phyloP scores from a whole-genome alignment of 805 yeast genomes.

The Hanseniaspora pseudoguilliermondii region DNA sequence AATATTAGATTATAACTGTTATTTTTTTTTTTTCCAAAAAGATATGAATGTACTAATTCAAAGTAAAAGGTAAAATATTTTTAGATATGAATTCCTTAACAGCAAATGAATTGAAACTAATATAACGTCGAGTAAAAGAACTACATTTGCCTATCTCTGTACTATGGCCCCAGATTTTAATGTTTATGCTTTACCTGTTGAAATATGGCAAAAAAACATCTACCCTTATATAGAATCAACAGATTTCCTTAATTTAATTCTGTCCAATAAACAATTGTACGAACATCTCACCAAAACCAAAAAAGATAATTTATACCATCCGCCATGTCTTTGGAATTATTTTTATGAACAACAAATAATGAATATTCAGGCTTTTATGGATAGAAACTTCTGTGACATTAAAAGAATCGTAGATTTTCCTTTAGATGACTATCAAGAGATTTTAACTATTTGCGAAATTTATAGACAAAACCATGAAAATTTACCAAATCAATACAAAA shows the following conservation, averaged over 20 bases:
- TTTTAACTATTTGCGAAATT: neutral
- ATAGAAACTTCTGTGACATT: neutral
- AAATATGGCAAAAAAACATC: slow-evolving; percentile 2
- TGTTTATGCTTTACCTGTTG: neutral
- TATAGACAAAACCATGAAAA: neutral
- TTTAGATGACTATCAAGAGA: neutral
- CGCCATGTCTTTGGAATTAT: neutral
- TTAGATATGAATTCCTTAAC: too few species aligned
- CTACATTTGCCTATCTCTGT: neutral
- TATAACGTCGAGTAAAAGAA: too few species aligned
- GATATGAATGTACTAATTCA: too few species aligned
- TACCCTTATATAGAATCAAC: neutral
- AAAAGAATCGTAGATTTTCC: neutral
- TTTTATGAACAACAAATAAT: neutral
- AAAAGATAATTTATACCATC: neutral
- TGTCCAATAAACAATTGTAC: neutral
- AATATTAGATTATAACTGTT: too few species aligned
- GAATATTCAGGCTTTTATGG: neutral
- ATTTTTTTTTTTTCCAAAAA: too few species aligned
- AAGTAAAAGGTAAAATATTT: too few species aligned
- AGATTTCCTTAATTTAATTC: neutral
- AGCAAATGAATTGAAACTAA: too few species aligned
- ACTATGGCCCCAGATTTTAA: neutral
- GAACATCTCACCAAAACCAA: neutral
- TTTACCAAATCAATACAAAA: neutral